Base-by-base conservation (phyloP, 73 alveolate species). In the Paramecium sonneborni region DNA sequence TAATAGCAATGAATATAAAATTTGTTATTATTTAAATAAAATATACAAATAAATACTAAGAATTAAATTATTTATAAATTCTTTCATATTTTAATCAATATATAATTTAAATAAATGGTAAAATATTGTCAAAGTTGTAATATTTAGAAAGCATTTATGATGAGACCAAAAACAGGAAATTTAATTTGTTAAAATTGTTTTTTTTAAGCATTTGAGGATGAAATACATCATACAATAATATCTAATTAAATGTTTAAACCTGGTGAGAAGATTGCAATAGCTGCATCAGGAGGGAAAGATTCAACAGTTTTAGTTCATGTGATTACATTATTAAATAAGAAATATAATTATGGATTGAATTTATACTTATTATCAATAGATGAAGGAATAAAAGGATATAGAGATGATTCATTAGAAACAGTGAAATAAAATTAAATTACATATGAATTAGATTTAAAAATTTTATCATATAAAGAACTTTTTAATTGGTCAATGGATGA, bases 401-500 rank as follows among this genome's bases (percentile, higher is more conserved):
- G 99, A 55, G 99, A 98, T 90, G 99, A 97, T 76, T 95, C 99
- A 20, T 87, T 97, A 41, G 99, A 97, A 90, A 97, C 99, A 14
- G 98, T 98, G 7, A 97, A 97, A 95, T 68, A 93, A 44, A 97
- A 97, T 93, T 92, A 98, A 86, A 92, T 90, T 76, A 91, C 95
- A 56, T 96, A 97, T 57, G 95, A 95, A 58, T 93, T 98, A 28
- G 99, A 99, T 2, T 93, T 98, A 28, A 94, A 95, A 35, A 95
- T 98, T 3, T 91, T 97, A 44, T 94, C 98, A 9, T 98, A 97
- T 85, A 92, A 96, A 86, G 97, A 97, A 44, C 92, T 98, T 39
- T 98, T 95, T 94, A 98, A 98, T 32, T 97, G 98, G 97, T 95
- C 99, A 6, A 98, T 98, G 99, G 99, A 98, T 93, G 98, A 96